Evolutionary conservation across 164 flowering plant genomes (phyloP).

Genomic region (Nymphaea thermarum): DNA sequence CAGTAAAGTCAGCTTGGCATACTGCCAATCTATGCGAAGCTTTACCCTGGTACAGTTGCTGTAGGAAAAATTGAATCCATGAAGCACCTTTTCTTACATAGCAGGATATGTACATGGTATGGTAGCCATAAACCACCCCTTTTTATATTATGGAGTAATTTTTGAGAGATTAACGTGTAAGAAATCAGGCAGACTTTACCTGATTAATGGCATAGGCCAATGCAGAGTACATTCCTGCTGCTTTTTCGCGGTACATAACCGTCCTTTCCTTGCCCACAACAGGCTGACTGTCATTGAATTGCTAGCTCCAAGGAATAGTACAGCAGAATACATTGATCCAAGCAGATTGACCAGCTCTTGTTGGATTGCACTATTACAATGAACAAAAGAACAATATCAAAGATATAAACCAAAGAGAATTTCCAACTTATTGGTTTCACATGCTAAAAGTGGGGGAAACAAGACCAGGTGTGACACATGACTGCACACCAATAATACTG

Average conservation of each 20-base stretch:
- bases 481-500: no score
- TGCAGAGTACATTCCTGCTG: conserved; percentile 38
- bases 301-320: conserved; percentile 19
- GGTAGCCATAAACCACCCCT: no score
- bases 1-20: neutral
- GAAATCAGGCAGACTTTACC: conserved; percentile 7
- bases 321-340: conserved; percentile 24
- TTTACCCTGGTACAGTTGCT: neutral
- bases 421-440: no score
- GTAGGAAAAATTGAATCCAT: no score
- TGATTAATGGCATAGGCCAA: conserved; percentile 31
- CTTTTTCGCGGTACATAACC: conserved; percentile 32
- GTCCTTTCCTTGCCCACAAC: conserved; percentile 28
- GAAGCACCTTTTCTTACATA: no score
- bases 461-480: no score
- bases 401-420: no score
- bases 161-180: no score
- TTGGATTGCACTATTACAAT: conserved; percentile 8
- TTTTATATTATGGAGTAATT: no score
- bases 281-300: conserved; percentile 26
- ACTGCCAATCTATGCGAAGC: neutral
- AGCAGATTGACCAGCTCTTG: conserved; percentile 20
- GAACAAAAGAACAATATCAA: neutral
- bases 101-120: no score
- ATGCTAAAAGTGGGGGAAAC: no score